A percentile compares a stretch with the other conserved stretches of the same genome.
These are phyloP conservation scores for Neurospora tetrasperma DNA, from an alignment of 495 filamentous ascomycete species.

Conservation along the genomic window DNA sequence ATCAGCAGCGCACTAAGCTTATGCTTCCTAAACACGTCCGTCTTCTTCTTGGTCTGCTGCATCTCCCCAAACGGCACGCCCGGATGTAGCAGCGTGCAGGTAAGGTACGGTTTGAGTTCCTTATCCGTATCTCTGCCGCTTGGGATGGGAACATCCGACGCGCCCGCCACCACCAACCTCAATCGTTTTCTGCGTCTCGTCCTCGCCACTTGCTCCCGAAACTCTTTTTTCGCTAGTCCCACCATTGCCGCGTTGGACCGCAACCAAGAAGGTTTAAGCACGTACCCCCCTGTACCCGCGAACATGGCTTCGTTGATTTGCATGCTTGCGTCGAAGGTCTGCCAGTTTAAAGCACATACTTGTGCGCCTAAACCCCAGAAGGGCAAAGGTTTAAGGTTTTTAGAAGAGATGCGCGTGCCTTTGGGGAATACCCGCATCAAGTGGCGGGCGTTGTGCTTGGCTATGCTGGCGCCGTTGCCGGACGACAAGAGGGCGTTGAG, in stretches of 20 bases:
- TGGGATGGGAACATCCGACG: slow-evolving; percentile 38
- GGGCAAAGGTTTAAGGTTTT: slow-evolving; percentile 38
- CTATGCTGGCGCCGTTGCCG: slow-evolving; percentile 26
- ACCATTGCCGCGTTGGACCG: slow-evolving; percentile 34
- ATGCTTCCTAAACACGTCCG: slow-evolving; percentile 36
- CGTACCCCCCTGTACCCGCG: slow-evolving; percentile 41
- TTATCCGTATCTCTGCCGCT: slow-evolving; percentile 16
- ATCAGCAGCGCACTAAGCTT: slow-evolving; percentile 33
- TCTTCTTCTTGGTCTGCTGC: slow-evolving; percentile 39
- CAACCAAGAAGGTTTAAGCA: slow-evolving; percentile 42
- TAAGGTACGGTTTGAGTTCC: slow-evolving; percentile 42
- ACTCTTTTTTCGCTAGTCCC: not conserved
- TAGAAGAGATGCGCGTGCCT: slow-evolving; percentile 44
- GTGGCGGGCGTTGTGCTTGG: slow-evolving; percentile 39
- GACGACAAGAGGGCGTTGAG: slow-evolving; percentile 28
- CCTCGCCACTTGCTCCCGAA: slow-evolving; percentile 12
- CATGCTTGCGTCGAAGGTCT: slow-evolving; percentile 42
- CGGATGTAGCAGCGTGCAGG: slow-evolving; percentile 40
- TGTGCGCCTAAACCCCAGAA: slow-evolving; percentile 47
- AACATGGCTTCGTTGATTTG: slow-evolving; percentile 50
- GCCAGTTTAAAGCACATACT: slow-evolving; percentile 49
- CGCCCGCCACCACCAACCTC: slow-evolving; percentile 37
- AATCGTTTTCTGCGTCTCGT: slow-evolving; percentile 23
- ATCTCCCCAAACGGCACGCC: slow-evolving; percentile 14
- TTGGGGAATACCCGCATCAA: slow-evolving; percentile 49